phyloP scores from a whole-genome alignment of 2,329 filamentous ascomycete species.

The Chalaropsis thielavioides region DNA sequence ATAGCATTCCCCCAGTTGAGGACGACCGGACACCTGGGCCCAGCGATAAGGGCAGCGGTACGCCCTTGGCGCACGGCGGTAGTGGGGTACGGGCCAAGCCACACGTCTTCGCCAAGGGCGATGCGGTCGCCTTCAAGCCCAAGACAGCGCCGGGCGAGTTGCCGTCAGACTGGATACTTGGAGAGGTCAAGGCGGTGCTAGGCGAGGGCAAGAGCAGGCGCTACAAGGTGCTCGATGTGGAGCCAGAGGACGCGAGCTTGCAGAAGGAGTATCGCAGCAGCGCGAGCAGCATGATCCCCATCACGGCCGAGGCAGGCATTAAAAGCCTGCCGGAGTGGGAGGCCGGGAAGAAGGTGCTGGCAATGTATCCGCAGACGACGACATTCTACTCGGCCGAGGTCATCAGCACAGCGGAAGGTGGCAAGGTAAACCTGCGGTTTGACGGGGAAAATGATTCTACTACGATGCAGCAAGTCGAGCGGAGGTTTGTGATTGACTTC shows the following conservation, averaged over 20 bases:
- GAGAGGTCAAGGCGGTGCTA: constrained; percentile 59
- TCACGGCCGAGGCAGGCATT: constrained; percentile 41
- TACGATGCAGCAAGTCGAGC: constrained; percentile 60
- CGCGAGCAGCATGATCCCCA: constrained; percentile 62
- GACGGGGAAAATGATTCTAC: constrained; percentile 64
- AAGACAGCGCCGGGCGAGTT: constrained; percentile 36
- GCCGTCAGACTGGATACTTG: constrained; percentile 54
- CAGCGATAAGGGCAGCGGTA: constrained; percentile 27
- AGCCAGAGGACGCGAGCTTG: constrained; percentile 50
- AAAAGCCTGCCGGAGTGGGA: constrained; percentile 45
- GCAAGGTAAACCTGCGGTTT: constrained; percentile 54
- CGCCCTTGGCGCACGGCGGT: constrained; percentile 23
- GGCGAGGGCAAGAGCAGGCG: constrained; percentile 64
- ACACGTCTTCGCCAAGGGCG: constrained; percentile 41
- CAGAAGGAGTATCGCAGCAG: constrained; percentile 56
- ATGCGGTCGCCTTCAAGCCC: constrained; percentile 52
- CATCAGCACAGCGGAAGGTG: constrained; percentile 38
- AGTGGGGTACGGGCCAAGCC: constrained; percentile 33
- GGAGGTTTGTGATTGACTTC: constrained; percentile 64
- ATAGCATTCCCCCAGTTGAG: constrained; percentile 33
- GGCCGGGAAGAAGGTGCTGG: constrained; percentile 57
- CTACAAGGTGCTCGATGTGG: constrained; percentile 68
- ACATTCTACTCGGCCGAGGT: constrained; percentile 78
- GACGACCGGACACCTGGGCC: constrained; percentile 31
- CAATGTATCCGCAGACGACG: constrained; percentile 68